phyloP scores from a whole-genome alignment of 768 basidiomycete genomes.

The Mycena metata region DNA sequence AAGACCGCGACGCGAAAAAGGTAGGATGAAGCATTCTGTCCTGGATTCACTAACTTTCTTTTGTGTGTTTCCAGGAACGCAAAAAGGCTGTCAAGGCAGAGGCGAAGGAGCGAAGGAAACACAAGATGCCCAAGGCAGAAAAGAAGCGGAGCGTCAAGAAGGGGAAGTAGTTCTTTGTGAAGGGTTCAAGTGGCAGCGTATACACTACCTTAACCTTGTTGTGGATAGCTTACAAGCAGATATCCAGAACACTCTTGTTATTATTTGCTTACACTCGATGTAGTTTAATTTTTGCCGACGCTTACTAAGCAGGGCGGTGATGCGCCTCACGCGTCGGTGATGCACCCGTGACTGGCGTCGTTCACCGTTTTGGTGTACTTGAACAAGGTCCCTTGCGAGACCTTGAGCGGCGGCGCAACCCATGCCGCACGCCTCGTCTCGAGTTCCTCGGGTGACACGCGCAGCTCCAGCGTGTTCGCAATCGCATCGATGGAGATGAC shows the following conservation, averaged over 20 bases:
- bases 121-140: constrained; percentile 96
- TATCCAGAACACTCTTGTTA: too few relatives aligned
- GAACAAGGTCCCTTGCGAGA: constrained; percentile 83
- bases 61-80: constrained; percentile 72
- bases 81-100: constrained; percentile 62
- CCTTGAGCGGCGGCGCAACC: constrained; percentile 90
- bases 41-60: constrained; percentile 27
- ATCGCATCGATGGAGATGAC: constrained; percentile 90
- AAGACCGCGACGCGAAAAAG: constrained; percentile 93
- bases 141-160: constrained; percentile 90
- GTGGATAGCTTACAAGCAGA: not conserved
- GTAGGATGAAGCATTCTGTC: constrained; percentile 50
- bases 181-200: not conserved
- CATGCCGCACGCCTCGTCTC: constrained; percentile 77
- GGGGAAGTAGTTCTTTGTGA: constrained; percentile 43
- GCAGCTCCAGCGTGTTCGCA: constrained; percentile 84
- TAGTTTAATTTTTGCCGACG: not conserved
- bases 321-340: constrained; percentile 77
- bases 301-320: not conserved
- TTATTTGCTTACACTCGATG: too few relatives aligned
- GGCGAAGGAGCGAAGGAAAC: constrained; percentile 70
- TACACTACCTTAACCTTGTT: constrained; percentile 19
- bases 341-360: constrained; percentile 94
- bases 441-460: constrained; percentile 85
- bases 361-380: constrained; percentile 91